Evolutionary conservation across 306 rosid genomes (phyloP), one percentile per base, ranked within the genome.

Genomic region (Rubus idaeus): DNA sequence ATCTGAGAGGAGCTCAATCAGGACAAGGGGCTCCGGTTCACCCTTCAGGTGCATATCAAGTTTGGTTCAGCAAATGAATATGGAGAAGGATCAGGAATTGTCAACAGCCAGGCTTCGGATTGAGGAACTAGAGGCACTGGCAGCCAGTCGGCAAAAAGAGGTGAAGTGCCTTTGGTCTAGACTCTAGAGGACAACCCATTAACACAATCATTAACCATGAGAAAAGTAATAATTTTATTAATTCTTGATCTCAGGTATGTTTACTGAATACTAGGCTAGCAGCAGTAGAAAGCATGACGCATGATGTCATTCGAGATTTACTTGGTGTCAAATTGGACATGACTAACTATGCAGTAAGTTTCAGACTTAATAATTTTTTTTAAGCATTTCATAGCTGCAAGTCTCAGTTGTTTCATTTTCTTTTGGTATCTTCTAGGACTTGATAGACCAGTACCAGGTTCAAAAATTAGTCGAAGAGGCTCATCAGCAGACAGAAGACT

Each of bases 211-310:
- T 35, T 64, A 70, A 74, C 70, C 56, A 12, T 51, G 52, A 16
- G 11, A 14, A 39, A 40, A 51, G 35, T 68, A 68, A 23, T 56
- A 50, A 81, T 62, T 71, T 39, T 21, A 42, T 44, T 76, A 60
- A 14, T 82, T 58, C 81, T 77, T 76, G 78, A 56, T 74, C 69
- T 73, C 90, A 95, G 98, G 87, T 89, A 63, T 92, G 93, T 79
- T 50, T 86, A 83, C 85, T 95, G 75, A 96, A 89, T 79, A 83
- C 96, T 71, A 95, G 98, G 86, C 78, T 95, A 52, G 97, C 97
- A 37, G 95, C 97, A 75, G 86, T 93, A 41, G 98, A 95, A 75
- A 95, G 89, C 91, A 95, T 92, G 98, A 95, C 98, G 52, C 97
- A 95, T 81, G 98, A 95, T 76, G 97, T 95, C 78, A 95, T 95